Evolutionary conservation across 176 grass and related monocot species (phyloP).

Genomic region (Musa beccarii): DNA sequence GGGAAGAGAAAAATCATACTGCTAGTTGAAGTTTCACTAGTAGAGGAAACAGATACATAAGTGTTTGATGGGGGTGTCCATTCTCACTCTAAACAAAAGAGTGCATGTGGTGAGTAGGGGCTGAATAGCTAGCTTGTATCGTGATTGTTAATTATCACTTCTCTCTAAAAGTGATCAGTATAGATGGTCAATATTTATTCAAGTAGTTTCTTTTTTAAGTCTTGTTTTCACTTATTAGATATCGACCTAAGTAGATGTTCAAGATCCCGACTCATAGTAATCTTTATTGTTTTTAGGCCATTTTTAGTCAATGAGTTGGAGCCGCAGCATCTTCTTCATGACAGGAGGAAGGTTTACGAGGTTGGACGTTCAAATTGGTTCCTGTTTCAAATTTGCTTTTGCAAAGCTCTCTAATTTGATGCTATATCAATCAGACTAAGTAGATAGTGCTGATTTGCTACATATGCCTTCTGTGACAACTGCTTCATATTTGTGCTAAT

Average conservation of each 20-base stretch:
- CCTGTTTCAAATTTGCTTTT: constrained; percentile 16
- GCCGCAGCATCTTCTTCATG: constrained; percentile 76
- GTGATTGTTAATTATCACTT: too few relatives aligned
- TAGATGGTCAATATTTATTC: neutral
- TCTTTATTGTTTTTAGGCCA: constrained; percentile 33
- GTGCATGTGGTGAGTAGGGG: too few relatives aligned
- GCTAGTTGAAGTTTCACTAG: too few relatives aligned
- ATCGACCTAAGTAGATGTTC: neutral
- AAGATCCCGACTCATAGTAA: neutral
- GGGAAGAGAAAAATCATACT: too few relatives aligned
- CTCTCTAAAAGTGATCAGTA: too few relatives aligned
- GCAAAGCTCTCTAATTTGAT: neutral
- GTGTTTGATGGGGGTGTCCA: too few relatives aligned
- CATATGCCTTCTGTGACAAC: neutral
- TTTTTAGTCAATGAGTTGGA: constrained; percentile 88
- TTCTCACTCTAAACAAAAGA: too few relatives aligned
- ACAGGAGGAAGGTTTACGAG: constrained; percentile 95
- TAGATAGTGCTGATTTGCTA: neutral
- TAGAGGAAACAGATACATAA: too few relatives aligned
- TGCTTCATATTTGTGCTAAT: neutral
- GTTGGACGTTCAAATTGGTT: constrained; percentile 34
- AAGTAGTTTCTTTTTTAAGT: neutral
- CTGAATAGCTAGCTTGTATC: too few relatives aligned
- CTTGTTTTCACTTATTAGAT: neutral
- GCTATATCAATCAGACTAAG: constrained; percentile 1